These are phyloP conservation scores for Boletus insuetus DNA, from an alignment of 768 basidiomycete species.

Conservation along the genomic window DNA sequence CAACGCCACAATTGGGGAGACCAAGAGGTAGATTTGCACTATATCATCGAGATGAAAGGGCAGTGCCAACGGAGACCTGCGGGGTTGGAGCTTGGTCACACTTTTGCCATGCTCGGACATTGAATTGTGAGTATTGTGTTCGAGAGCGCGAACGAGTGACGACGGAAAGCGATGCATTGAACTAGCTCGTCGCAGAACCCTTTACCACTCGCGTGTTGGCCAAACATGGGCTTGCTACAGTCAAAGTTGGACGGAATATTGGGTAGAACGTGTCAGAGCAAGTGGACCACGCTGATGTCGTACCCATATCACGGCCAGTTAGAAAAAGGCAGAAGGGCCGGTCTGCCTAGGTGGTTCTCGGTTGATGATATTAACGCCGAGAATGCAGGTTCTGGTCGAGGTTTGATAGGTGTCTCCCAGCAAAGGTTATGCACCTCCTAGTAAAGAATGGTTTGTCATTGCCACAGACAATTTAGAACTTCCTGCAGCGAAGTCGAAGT, in stretches of 20 bases:
- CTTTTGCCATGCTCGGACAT: conserved; percentile 3
- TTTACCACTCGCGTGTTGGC: background rate
- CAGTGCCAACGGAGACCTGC: background rate
- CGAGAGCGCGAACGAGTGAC: background rate
- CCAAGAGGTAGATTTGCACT: background rate
- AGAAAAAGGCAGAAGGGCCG: background rate
- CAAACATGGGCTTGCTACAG: background rate
- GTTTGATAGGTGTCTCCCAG: conserved; percentile 4
- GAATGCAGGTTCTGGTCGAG: background rate
- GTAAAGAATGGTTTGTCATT: conserved; percentile 10
- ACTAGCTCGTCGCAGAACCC: background rate
- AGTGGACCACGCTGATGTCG: conserved; percentile 5
- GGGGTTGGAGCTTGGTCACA: background rate
- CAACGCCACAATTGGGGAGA: background rate
- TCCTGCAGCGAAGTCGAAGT: conserved; percentile 8
- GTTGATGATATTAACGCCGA: conserved; percentile 9
- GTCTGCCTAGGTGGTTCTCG: conserved; percentile 8
- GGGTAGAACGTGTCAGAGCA: background rate
- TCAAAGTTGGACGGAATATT: background rate
- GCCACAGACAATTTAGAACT: conserved; percentile 4
- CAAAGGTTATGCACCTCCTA: background rate
- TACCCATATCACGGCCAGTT: background rate
- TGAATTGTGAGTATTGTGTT: background rate
- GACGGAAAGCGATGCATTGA: background rate
- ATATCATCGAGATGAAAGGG: background rate